Conservation (phyloP, 345 rosid genomes). For the Ceriops decandra region DNA sequence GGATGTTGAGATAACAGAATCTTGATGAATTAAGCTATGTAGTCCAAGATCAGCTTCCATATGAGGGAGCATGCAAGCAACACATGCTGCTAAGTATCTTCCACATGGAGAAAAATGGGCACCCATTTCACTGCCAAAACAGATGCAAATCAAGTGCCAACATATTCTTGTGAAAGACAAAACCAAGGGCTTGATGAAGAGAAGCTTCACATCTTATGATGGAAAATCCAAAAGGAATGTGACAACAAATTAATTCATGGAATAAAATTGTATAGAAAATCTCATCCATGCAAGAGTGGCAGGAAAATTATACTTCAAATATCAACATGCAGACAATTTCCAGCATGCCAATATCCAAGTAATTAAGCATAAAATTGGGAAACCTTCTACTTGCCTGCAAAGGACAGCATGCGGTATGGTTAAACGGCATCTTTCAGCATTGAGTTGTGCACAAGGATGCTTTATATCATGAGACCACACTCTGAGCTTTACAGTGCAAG, state of each 20-base stretch:
- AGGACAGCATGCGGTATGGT: constrained; percentile 91
- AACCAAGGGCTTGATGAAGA: neutral
- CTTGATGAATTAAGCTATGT: constrained; percentile 61
- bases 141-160: constrained; percentile 10
- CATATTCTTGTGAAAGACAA: constrained; percentile 1
- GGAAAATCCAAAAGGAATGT: constrained; percentile 1
- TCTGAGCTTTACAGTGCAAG: constrained; percentile 90
- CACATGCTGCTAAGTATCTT: constrained; percentile 94
- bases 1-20: constrained; percentile 72
- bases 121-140: constrained; percentile 89
- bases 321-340: neutral
- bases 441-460: constrained; percentile 61
- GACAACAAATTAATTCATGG: neutral
- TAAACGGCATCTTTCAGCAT: constrained; percentile 60
- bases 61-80: constrained; percentile 86
- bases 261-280: neutral
- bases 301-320: neutral
- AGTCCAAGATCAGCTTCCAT: constrained; percentile 74
- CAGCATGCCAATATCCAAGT: neutral
- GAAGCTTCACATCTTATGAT: neutral
- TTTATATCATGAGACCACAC: constrained; percentile 82
- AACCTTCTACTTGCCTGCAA: constrained; percentile 59
- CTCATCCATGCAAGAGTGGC: neutral
- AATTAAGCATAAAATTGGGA: constrained; percentile 1
- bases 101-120: constrained; percentile 99